phyloP scores from a whole-genome alignment of 768 basidiomycete genomes.

The Suillus brevipes region DNA sequence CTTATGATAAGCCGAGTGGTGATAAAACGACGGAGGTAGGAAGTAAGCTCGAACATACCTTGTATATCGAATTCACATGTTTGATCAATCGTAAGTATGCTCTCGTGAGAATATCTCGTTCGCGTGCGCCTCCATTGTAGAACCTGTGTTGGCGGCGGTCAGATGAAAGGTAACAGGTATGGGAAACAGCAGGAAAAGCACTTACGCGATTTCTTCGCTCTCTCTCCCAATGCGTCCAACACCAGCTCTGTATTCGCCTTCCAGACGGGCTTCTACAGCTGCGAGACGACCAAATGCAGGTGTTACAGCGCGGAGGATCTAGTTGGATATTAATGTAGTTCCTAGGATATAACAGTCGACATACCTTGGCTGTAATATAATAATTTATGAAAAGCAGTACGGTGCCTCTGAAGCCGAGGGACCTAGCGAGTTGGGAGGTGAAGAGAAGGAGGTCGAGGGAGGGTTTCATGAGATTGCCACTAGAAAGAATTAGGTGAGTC shows the following conservation, averaged over 20 bases:
- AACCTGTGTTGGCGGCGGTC: slow-evolving; percentile 50
- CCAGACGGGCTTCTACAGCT: slow-evolving; percentile 79
- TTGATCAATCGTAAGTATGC: slow-evolving; percentile 81
- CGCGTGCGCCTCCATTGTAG: slow-evolving; percentile 85
- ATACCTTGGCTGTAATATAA: slow-evolving; percentile 67
- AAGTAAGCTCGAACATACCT: slow-evolving; percentile 42
- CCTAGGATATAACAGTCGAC: neutral
- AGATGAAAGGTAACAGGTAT: neutral
- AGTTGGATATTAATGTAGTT: neutral
- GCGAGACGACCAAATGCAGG: slow-evolving; percentile 92
- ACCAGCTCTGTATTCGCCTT: slow-evolving; percentile 90
- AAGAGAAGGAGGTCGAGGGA: slow-evolving; percentile 89
- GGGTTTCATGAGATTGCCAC: slow-evolving; percentile 93
- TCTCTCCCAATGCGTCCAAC: slow-evolving; percentile 86
- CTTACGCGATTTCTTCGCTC: slow-evolving; percentile 89
- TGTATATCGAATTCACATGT: slow-evolving; percentile 91
- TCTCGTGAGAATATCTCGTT: slow-evolving; percentile 75
- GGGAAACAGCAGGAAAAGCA: slow-evolving; percentile 14
- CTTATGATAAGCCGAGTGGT: too few species aligned
- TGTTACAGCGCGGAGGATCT: slow-evolving; percentile 79
- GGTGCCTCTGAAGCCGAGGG: slow-evolving; percentile 85
- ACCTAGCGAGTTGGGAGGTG: slow-evolving; percentile 85
- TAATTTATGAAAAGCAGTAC: slow-evolving; percentile 80
- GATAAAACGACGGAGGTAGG: neutral
- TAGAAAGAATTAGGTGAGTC: slow-evolving; percentile 27